Percentiles rank a stretch among this genome's conserved stretches.
Conservation (phyloP, 1,284 basidiomycete genomes). For the Gymnopus androsaceus region DNA sequence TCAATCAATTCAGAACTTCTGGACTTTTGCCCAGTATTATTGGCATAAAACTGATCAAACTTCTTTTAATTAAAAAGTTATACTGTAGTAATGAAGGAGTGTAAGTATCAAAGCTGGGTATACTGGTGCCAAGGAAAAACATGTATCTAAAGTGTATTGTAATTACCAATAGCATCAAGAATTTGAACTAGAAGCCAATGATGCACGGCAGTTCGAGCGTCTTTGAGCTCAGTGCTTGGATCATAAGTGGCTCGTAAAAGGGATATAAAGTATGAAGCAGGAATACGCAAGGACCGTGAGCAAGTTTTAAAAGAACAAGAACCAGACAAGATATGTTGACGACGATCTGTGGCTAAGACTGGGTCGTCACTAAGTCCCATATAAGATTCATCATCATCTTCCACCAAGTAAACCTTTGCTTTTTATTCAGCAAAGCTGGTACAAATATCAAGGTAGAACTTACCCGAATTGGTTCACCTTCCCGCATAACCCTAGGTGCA, state of each 20-base stretch:
- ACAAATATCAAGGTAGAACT: not conserved
- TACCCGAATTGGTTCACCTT: not conserved
- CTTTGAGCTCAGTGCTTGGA: not conserved
- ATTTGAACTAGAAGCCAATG: slow-evolving; percentile 11
- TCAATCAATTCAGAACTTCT: no score
- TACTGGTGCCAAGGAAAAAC: no score
- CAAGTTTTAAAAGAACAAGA: slow-evolving; percentile 6
- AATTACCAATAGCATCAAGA: slow-evolving; percentile 3
- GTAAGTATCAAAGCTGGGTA: no score
- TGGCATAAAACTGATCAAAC: no score
- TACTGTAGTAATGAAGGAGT: no score
- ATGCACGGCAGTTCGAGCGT: not conserved
- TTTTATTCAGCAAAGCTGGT: not conserved
- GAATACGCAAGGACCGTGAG: not conserved
- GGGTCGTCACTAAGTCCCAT: not conserved
- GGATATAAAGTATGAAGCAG: slow-evolving; percentile 7
- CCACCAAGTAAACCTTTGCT: not conserved
- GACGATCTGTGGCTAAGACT: not conserved
- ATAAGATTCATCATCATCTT: slow-evolving; percentile 1
- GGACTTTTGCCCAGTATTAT: no score
- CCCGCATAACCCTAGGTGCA: not conserved
- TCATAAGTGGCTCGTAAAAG: not conserved
- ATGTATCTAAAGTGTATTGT: not conserved
- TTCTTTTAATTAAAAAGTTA: no score
- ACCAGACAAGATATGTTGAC: not conserved